phyloP scores from a whole-genome alignment of 352 stramenopile species.

The Stramenopiles sp. region DNA sequence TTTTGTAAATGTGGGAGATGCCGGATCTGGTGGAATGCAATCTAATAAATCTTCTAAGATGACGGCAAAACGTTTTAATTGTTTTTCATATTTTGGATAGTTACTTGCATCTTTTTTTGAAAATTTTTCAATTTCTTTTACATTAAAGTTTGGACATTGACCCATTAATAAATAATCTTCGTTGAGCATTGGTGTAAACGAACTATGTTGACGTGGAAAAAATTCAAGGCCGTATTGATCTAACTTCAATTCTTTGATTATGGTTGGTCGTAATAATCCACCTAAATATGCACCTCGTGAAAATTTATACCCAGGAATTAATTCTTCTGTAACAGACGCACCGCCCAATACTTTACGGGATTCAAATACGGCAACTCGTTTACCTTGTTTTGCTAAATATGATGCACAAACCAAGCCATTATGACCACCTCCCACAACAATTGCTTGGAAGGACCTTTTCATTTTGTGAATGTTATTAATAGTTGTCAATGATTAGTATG shows the following conservation, averaged over 20 bases:
- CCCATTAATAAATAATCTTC: conserved; percentile 47
- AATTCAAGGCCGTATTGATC: conserved; percentile 45
- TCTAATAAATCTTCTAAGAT: conserved; percentile 21
- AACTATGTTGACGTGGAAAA: conserved; percentile 44
- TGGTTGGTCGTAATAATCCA: conserved; percentile 58
- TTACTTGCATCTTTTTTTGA: conserved; percentile 40
- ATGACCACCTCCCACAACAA: conserved; percentile 60
- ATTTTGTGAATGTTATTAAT: no score
- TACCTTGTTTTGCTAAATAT: conserved; percentile 51
- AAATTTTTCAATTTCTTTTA: conserved; percentile 45
- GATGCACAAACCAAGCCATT: conserved; percentile 62
- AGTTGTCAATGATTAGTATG: no score
- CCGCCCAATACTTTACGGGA: conserved; percentile 56
- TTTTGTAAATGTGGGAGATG: background rate
- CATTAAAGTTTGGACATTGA: conserved; percentile 42
- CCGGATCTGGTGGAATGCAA: conserved; percentile 13
- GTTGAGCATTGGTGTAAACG: conserved; percentile 51
- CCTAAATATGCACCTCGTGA: conserved; percentile 67
- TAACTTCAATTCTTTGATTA: conserved; percentile 61
- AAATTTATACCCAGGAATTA: conserved; percentile 67
- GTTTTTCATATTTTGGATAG: conserved; percentile 49
- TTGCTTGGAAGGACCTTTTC: conserved; percentile 29
- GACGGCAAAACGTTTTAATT: conserved; percentile 19
- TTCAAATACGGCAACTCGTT: conserved; percentile 60
- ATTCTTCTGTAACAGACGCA: conserved; percentile 64